These are phyloP conservation scores for Berberis vulgaris DNA, from an alignment of 164 flowering plant genomes.

Conservation along the genomic window DNA sequence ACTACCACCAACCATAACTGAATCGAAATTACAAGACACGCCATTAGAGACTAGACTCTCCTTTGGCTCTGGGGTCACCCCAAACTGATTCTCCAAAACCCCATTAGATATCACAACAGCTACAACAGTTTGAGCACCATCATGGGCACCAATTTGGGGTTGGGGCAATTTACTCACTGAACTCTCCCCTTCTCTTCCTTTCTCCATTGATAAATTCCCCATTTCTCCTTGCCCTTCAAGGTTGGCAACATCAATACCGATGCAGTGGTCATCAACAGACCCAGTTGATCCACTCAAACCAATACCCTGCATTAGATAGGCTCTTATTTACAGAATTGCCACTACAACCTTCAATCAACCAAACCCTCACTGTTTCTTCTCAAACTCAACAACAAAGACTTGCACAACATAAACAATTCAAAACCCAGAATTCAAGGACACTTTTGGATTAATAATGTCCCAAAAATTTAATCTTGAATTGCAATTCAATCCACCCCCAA, in stretches of 20 bases:
- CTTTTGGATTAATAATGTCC: too few relatives aligned
- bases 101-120: conserved; percentile 22
- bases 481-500: too few relatives aligned
- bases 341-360: too few relatives aligned
- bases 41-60: conserved; percentile 1
- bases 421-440: too few relatives aligned
- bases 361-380: too few relatives aligned
- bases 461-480: too few relatives aligned
- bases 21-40: background rate
- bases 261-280: background rate
- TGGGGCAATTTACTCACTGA: background rate
- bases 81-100: conserved; percentile 7
- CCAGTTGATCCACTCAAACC: conserved; percentile 4
- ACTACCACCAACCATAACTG: too few relatives aligned
- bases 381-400: too few relatives aligned
- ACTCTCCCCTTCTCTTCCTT: conserved; percentile 4
- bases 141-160: background rate
- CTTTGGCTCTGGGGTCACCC: background rate
- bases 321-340: too few relatives aligned
- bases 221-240: conserved; percentile 4
- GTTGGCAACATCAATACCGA: background rate
- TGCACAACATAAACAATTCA: too few relatives aligned
- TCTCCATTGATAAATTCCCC: conserved; percentile 3
- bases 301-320: conserved; percentile 14
- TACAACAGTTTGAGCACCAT: conserved; percentile 6